A percentile compares a stretch with the other conserved stretches of the same genome.
phyloP scores from a whole-genome alignment of 164 flowering plant species.

The Umbellularia californica region DNA sequence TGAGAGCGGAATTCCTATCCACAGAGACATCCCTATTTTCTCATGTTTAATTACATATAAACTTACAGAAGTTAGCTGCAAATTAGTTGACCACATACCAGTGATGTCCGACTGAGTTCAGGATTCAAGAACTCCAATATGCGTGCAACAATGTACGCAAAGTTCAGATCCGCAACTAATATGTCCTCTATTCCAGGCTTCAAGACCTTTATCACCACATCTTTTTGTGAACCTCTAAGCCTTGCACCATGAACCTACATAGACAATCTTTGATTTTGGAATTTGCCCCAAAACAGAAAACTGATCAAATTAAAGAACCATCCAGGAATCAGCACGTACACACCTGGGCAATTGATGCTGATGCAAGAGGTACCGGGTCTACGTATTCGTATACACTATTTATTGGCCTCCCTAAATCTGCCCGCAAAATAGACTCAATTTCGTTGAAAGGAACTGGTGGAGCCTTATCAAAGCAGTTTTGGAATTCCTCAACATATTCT shows the following conservation, averaged over 20 bases:
- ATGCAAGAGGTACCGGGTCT: constrained; percentile 91
- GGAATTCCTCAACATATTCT: constrained; percentile 88
- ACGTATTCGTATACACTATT: constrained; percentile 82
- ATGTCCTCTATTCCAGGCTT: constrained; percentile 94
- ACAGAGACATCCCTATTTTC: no score
- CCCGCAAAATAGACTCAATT: constrained; percentile 58
- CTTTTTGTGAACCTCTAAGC: constrained; percentile 68
- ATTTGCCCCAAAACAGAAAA: neutral
- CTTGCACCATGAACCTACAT: constrained; percentile 90
- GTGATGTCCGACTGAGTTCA: constrained; percentile 73
- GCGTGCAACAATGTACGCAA: constrained; percentile 80
- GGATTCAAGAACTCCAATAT: constrained; percentile 90
- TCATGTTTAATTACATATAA: no score
- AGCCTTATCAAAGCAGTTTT: constrained; percentile 86
- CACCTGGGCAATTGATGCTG: constrained; percentile 99
- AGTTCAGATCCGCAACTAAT: constrained; percentile 89
- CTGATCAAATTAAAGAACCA: neutral
- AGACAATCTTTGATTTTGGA: neutral
- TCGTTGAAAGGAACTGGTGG: constrained; percentile 82
- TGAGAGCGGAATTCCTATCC: no score
- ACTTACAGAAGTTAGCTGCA: neutral
- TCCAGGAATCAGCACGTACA: neutral
- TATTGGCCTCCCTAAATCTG: constrained; percentile 77
- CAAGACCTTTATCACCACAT: constrained; percentile 90
- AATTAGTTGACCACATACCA: constrained; percentile 43